These are phyloP conservation scores for Ambrosiella cleistominuta DNA, from an alignment of 2,329 filamentous ascomycete genomes.

Conservation along the genomic window DNA sequence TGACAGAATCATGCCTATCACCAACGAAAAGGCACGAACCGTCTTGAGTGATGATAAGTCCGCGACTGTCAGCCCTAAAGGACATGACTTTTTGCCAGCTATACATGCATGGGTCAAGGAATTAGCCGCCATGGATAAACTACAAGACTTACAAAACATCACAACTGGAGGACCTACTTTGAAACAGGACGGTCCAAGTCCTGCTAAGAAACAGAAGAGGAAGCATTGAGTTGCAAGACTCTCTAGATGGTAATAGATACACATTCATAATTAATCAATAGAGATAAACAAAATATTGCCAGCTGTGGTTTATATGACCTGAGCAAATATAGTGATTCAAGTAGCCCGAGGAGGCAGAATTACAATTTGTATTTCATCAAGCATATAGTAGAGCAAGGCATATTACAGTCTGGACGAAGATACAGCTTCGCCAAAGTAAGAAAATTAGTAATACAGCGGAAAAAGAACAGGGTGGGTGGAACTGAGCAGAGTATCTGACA, in stretches of 20 bases:
- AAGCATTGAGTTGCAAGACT: background rate
- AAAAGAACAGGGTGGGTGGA: background rate
- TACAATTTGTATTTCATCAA: no score
- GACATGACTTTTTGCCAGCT: slow-evolving; percentile 47
- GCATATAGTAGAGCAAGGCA: no score
- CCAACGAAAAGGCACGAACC: slow-evolving; percentile 30
- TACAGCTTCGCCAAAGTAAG: background rate
- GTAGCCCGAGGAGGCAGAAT: no score
- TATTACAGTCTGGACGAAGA: background rate
- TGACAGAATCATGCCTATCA: background rate
- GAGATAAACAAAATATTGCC: no score
- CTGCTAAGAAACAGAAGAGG: background rate
- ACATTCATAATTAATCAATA: no score
- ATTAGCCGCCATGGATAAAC: slow-evolving; percentile 42
- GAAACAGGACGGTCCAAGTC: background rate
- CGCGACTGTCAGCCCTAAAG: slow-evolving; percentile 35
- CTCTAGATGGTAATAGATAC: background rate
- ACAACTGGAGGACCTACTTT: background rate
- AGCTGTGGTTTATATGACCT: no score
- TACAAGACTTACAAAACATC: background rate
- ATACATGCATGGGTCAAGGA: slow-evolving; percentile 52
- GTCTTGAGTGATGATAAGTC: slow-evolving; percentile 23
- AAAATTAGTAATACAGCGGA: slow-evolving; percentile 6
- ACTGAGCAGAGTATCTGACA: background rate
- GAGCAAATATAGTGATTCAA: no score